phyloP scores from a whole-genome alignment of 129 eudicot species.

The Sambucus nigra region DNA sequence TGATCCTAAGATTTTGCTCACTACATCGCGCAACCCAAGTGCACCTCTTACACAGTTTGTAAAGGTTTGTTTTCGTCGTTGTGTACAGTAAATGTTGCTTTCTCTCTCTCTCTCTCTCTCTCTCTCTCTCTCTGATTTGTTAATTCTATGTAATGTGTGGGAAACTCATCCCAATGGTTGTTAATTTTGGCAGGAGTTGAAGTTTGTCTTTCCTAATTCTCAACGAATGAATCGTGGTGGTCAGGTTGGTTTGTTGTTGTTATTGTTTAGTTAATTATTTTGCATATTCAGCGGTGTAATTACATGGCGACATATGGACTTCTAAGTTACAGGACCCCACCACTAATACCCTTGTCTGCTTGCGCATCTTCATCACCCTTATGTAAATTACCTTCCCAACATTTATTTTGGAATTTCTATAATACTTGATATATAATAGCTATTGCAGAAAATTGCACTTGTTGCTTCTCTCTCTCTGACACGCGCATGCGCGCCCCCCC shows the following conservation, averaged over 20 bases:
- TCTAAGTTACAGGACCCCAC: too few species aligned
- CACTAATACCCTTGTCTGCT: too few species aligned
- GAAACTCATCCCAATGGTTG: background rate
- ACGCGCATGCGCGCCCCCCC: too few species aligned
- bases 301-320: too few species aligned
- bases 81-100: background rate
- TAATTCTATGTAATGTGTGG: background rate
- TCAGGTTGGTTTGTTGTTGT: slow-evolving; percentile 74
- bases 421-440: too few species aligned
- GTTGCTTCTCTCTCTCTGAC: too few species aligned
- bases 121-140: background rate
- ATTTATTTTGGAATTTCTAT: too few species aligned
- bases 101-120: background rate
- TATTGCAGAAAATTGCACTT: too few species aligned
- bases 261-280: too few species aligned
- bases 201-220: slow-evolving; percentile 83
- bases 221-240: slow-evolving; percentile 88
- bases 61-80: slow-evolving; percentile 43
- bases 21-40: slow-evolving; percentile 90
- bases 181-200: slow-evolving; percentile 58
- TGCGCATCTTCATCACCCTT: too few species aligned
- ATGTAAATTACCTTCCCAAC: too few species aligned
- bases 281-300: too few species aligned
- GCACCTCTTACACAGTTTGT: slow-evolving; percentile 87
- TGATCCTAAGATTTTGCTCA: slow-evolving; percentile 84